Base-by-base conservation (phyloP, 2,329 filamentous ascomycete species). In the Hansfordia pulvinata region DNA sequence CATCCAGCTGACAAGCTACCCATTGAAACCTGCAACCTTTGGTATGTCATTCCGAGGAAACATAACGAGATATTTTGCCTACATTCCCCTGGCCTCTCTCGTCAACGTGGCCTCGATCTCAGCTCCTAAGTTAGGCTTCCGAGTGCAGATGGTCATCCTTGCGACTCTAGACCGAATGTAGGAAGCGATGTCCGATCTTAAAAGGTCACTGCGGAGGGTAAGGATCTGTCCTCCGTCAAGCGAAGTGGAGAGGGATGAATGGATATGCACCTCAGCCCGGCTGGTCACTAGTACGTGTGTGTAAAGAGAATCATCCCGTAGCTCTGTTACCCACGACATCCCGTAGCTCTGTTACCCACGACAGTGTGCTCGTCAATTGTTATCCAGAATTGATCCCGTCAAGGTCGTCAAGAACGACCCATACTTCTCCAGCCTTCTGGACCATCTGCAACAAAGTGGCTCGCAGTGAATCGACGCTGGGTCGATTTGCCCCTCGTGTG, bases 71-170 rank as follows among this genome's bases (percentile, higher is more conserved):
- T 19, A 25, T 10, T 14, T 13, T 18, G 20, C 43, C 34, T 38
- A 48, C 46, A 47, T 50, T 31, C 46, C 46, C 21, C 42, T 27
- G n/a, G 43, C 37, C 16, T 43, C 42, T 8, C 35, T 4, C 5
- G 34, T 33, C 7, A 50, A 19, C 14, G 25, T 17, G n/a, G 8
- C 15, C 23, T 44, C 33, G 13, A 44, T 47, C 11, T 44, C 13
- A 9, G 25, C 9, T 29, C 36, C 39, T 15, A 40, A 28, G 2
- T 43, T 33, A 12, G 38, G 30, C 4, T 31, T 28, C 1, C 13
- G 8, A 23, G 25, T 17, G 47, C 45, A 49, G 22, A 37, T 40
- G n/a, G 23, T 10, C 30, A 31, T 10, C 31, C 11, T 18, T 37
- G 28, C 7, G 36, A 21, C 22, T 28, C 27, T 7, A 47, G 25